Conservation (phyloP, 176 grass and related monocot species). For the Guadua angustifolia region DNA sequence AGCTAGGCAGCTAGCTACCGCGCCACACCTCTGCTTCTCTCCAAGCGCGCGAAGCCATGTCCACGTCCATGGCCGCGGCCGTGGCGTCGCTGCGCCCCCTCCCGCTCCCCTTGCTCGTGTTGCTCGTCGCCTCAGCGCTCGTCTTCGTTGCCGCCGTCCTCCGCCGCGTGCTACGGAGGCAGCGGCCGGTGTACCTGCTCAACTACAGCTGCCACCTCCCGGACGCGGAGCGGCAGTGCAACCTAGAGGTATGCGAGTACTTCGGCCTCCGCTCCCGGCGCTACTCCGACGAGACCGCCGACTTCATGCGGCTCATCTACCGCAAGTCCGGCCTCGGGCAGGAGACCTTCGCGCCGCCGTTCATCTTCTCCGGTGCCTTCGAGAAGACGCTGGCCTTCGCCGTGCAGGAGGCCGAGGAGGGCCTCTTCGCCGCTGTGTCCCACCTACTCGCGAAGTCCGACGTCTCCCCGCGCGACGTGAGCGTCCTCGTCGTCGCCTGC, state of each 20-base stretch:
- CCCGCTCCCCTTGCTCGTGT: conserved; percentile 22
- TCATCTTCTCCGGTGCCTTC: conserved; percentile 56
- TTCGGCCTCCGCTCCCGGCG: conserved; percentile 48
- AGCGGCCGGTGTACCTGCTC: conserved; percentile 61
- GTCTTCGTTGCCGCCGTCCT: conserved; percentile 35
- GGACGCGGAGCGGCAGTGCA: conserved; percentile 52
- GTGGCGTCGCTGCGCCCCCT: conserved; percentile 34
- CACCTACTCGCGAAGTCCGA: conserved; percentile 70
- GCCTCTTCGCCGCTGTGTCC: conserved; percentile 59
- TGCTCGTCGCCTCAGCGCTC: conserved; percentile 32
- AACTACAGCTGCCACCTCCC: conserved; percentile 86
- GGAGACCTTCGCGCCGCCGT: conserved; percentile 79
- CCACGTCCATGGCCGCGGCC: neutral
- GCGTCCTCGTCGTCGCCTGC: conserved; percentile 66
- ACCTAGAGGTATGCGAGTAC: conserved; percentile 81
- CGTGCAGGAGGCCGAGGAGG: conserved; percentile 73
- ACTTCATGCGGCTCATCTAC: conserved; percentile 81
- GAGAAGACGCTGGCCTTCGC: conserved; percentile 51
- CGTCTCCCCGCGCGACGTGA: conserved; percentile 42
- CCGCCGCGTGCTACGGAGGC: conserved; percentile 32
- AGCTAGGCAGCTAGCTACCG: neutral
- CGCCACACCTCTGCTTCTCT: neutral
- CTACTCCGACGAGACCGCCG: conserved; percentile 53
- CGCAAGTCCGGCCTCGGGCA: conserved; percentile 78
- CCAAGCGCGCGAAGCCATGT: neutral